Base-by-base conservation (phyloP, 2,329 filamentous ascomycete species). In the Stachybotrys chlorohalonatus region DNA sequence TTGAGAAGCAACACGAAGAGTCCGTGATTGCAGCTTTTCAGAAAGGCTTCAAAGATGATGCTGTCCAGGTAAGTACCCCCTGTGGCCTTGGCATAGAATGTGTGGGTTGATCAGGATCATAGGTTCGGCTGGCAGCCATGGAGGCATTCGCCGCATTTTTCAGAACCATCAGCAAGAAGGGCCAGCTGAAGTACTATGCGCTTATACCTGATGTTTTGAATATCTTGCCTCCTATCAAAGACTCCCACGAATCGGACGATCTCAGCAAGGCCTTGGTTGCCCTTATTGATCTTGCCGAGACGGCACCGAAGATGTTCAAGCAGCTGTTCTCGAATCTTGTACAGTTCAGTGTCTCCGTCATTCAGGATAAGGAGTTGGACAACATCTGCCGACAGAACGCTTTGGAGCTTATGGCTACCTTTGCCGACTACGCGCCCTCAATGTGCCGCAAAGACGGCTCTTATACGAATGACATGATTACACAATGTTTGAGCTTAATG, bases 231-330 rank as follows among this genome's bases (percentile, higher is more conserved):
- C 94, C 94, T 1, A 86, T 99, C 69, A 96, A 96, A 73, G 90
- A 96, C 61, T 84, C 87, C 2, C 84, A 88, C 60, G 90, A 99
- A 66, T 94, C 90, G 11, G 93, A 96, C 13, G 86, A 95, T 60
- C 83, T 99, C 15, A 93, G 90, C 61, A 91, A 91, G 67, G 92
- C 92, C 24, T 84, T 99, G 47, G 78, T 96, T 54, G 87, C 93
- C 30, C 80, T 99, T 51, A 96, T 99, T 64, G 94, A 97, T 60
- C 80, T 99, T 54, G 94, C 94, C 46, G 94, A 97, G 72, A 82
- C 87, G n/a, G 88, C 90, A 24, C 91, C 93, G 24, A 95, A 94
- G 74, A 97, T 97, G 92, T 99, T 99, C 76, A 95, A 94, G 74
- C 82, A 81, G 17, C 79, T 95, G n/a, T 99, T 99, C 75, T 87